Percentiles rank a stretch among this genome's conserved stretches.
Conservation (phyloP, 2,329 filamentous ascomycete genomes). For the Myriangium duriaei region DNA sequence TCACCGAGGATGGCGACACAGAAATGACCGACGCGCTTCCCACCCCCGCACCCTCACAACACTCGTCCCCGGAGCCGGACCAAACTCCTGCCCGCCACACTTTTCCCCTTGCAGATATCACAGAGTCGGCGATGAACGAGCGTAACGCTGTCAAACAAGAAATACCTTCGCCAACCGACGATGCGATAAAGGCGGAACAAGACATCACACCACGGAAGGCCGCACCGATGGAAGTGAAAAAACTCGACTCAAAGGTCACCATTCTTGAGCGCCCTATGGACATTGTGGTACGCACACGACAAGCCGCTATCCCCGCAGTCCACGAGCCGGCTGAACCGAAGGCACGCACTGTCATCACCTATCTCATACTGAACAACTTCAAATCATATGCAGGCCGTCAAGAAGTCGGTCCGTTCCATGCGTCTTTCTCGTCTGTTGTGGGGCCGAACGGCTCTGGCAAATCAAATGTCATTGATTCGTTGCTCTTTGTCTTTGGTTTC, state of each 20-base stretch:
- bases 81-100: conserved; percentile 26
- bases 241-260: conserved; percentile 63
- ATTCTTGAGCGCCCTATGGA: conserved; percentile 84
- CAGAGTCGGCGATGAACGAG: conserved; percentile 53
- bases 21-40: conserved; percentile 9
- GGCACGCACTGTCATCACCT: conserved; percentile 80
- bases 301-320: conserved; percentile 46
- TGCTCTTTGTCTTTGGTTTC: conserved; percentile 98
- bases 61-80: conserved; percentile 37
- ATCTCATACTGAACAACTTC: conserved; percentile 89
- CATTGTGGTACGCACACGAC: conserved; percentile 77
- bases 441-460: conserved; percentile 97
- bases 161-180: not conserved
- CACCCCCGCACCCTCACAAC: conserved; percentile 6
- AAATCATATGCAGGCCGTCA: conserved; percentile 96
- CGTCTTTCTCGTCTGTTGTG: conserved; percentile 94
- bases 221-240: conserved; percentile 38
- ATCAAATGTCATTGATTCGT: conserved; percentile 95
- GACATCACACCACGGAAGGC: conserved; percentile 27
- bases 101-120: conserved; percentile 63
- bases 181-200: conserved; percentile 19
- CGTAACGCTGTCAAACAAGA: conserved; percentile 18
- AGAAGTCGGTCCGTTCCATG: conserved; percentile 90
- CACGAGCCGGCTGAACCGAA: conserved; percentile 68
- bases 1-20: conserved; percentile 10